Evolutionary conservation across 192 early-diverging fungal species (phyloP).

Genomic region (Coemansia furcata): DNA sequence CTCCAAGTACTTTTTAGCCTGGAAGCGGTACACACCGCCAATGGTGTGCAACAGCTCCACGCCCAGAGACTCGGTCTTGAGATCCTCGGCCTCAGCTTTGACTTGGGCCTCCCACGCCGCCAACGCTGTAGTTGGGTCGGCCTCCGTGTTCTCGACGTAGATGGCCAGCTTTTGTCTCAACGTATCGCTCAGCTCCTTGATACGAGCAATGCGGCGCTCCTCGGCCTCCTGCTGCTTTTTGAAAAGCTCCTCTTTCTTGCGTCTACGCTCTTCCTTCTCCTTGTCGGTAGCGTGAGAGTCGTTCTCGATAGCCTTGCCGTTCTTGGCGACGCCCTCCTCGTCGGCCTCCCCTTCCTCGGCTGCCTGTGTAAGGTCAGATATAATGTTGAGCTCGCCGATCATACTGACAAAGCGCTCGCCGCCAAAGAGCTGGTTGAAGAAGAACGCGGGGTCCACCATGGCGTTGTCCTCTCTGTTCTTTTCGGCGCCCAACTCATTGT

Average conservation of each 20-base stretch:
- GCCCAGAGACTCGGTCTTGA: constrained; percentile 90
- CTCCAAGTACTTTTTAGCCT: constrained; percentile 81
- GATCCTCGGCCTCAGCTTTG: constrained; percentile 77
- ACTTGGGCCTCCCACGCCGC: constrained; percentile 68
- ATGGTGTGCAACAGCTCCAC: constrained; percentile 91
- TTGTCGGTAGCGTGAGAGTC: constrained; percentile 15
- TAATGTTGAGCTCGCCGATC: constrained; percentile 97
- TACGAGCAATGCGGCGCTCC: constrained; percentile 59
- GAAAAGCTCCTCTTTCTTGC: constrained; percentile 58
- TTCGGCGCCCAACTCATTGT: constrained; percentile 82
- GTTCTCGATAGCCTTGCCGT: constrained; percentile 34
- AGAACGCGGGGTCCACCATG: constrained; percentile 88
- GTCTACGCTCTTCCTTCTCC: constrained; percentile 50
- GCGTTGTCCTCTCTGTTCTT: constrained; percentile 58
- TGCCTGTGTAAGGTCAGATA: constrained; percentile 86
- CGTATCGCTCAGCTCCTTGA: constrained; percentile 69
- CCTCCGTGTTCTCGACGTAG: constrained; percentile 65
- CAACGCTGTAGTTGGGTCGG: constrained; percentile 56
- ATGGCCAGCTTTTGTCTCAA: constrained; percentile 74
- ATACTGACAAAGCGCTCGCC: constrained; percentile 96
- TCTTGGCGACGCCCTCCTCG: constrained; percentile 39
- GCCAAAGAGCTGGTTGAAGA: constrained; percentile 96
- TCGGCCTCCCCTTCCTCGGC: constrained; percentile 58
- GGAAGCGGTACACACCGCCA: constrained; percentile 86
- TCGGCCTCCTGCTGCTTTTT: constrained; percentile 64